A percentile compares a stretch with the other conserved stretches of the same genome.
Evolutionary conservation across 1,284 basidiomycete genomes (phyloP).

Genomic region (Blastosporella zonata): DNA sequence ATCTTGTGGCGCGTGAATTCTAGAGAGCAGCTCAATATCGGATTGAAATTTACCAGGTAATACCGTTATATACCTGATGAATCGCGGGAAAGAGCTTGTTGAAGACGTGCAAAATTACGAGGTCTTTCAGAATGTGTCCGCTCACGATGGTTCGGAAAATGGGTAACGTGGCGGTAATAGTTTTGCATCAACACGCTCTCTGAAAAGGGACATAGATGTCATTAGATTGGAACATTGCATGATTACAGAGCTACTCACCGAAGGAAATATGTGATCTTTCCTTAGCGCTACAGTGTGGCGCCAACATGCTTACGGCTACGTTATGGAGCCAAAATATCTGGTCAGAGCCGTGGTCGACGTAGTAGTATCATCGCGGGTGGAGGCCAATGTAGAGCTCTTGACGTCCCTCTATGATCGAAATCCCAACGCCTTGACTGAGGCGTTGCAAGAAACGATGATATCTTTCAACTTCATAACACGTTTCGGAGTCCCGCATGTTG

Average conservation of each 20-base stretch:
- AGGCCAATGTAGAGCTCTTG: constrained; percentile 5
- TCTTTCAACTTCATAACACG: background rate
- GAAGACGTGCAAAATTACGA: background rate
- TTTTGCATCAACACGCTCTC: constrained; percentile 2
- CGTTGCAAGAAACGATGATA: background rate
- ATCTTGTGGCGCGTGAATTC: background rate
- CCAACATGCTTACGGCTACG: background rate
- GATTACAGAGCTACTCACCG: background rate
- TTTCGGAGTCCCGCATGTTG: background rate
- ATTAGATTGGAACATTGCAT: background rate
- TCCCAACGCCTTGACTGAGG: background rate
- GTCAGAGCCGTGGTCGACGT: background rate
- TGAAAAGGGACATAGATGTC: background rate
- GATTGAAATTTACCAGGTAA: background rate
- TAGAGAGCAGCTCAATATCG: background rate
- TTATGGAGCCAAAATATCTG: background rate
- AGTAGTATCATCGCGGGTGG: constrained; percentile 3
- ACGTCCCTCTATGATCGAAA: background rate
- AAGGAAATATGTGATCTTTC: background rate
- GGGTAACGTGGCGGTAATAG: background rate
- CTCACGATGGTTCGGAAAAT: background rate
- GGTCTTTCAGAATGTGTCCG: background rate
- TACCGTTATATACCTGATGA: background rate
- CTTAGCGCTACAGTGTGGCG: background rate
- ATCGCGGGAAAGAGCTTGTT: background rate